These are phyloP conservation scores for Solanum pimpinellifolium DNA, from an alignment of 257 asterid genomes.

Conservation along the genomic window DNA sequence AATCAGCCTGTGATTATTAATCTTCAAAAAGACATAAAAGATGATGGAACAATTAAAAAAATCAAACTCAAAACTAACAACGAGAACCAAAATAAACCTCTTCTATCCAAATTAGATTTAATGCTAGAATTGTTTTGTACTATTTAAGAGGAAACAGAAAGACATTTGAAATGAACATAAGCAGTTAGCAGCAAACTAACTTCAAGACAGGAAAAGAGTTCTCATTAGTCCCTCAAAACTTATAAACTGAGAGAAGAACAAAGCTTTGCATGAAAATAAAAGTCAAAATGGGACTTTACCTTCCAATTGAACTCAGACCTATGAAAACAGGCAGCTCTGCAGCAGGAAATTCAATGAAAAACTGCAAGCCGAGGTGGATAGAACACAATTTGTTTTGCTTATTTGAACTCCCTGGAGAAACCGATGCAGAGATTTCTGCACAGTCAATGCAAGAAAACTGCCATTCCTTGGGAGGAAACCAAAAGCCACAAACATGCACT, in stretches of 20 bases:
- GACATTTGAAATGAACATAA: not conserved
- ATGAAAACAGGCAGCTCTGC: slow-evolving; percentile 57
- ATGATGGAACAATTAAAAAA: not conserved
- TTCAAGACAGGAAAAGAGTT: not conserved
- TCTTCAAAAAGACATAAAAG: not conserved
- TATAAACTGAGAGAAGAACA: not conserved
- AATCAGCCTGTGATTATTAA: not conserved
- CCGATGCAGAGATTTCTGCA: slow-evolving; percentile 43
- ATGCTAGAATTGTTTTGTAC: not conserved
- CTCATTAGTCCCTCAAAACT: not conserved
- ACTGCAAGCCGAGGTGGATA: slow-evolving; percentile 35
- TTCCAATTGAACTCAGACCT: slow-evolving; percentile 82
- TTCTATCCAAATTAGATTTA: not conserved
- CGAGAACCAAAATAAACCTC: not conserved
- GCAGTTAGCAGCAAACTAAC: not conserved
- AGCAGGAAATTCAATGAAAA: slow-evolving; percentile 32
- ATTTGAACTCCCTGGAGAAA: slow-evolving; percentile 14
- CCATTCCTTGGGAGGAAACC: slow-evolving; percentile 86
- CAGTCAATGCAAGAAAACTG: slow-evolving; percentile 76
- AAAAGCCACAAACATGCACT: slow-evolving; percentile 84
- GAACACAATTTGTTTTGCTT: slow-evolving; percentile 41
- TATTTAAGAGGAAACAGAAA: slow-evolving; percentile 2
- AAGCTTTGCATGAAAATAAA: not conserved
- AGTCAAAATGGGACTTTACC: slow-evolving; percentile 35
- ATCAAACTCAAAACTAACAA: not conserved